phyloP scores from a whole-genome alignment of 441 rosid species.

The Pelargonium cotyledonis region DNA sequence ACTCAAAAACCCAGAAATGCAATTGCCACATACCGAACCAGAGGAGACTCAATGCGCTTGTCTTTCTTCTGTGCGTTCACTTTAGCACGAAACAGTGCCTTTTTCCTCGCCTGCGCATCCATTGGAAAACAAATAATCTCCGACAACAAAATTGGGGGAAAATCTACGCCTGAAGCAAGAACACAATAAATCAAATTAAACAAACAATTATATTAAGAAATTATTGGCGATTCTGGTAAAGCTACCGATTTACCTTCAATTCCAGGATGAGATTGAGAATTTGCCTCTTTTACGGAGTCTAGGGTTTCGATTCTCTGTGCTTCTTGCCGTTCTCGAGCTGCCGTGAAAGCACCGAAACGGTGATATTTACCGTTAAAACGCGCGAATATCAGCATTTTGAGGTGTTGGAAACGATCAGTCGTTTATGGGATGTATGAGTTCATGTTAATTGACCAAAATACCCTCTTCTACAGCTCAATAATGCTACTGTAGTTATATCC shows the following conservation, averaged over 20 bases:
- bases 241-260: neutral
- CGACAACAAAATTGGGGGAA: neutral
- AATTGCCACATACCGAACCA: constrained; percentile 46
- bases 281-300: neutral
- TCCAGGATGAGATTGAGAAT: neutral
- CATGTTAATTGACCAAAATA: no score
- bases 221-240: neutral
- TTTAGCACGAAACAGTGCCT: constrained; percentile 77
- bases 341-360: neutral
- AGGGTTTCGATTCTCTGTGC: neutral
- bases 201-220: neutral
- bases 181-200: neutral
- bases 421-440: neutral
- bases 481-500: no score
- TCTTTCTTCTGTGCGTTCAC: constrained; percentile 74
- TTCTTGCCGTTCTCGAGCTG: neutral
- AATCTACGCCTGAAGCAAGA: neutral
- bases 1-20: neutral
- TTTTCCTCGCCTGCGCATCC: constrained; percentile 71
- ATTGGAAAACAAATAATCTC: constrained; percentile 18
- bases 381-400: neutral
- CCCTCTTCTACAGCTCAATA: no score
- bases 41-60: constrained; percentile 72
- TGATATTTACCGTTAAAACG: neutral
- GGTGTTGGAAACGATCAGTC: neutral